Conservation (phyloP, 148 eudicot species). For the Oxyria digyna region DNA sequence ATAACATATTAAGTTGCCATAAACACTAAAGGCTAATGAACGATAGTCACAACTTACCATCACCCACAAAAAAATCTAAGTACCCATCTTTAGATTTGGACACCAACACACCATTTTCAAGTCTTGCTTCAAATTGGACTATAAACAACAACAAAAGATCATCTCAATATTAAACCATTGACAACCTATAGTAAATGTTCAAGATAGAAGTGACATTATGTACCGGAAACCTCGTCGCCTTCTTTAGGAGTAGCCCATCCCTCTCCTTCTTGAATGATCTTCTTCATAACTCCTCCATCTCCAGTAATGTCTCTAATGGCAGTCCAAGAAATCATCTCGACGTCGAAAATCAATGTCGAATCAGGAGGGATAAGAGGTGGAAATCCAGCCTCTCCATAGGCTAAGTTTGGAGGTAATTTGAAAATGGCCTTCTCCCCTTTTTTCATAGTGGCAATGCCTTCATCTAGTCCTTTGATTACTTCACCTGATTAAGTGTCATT, state of each 20-base stretch:
- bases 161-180: background rate
- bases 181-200: background rate
- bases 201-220: background rate
- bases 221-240: conserved; percentile 48
- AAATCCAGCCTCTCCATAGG: conserved; percentile 44
- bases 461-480: conserved; percentile 52
- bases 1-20: background rate
- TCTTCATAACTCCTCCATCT: conserved; percentile 57
- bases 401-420: conserved; percentile 40
- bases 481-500: conserved; percentile 19
- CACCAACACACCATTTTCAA: conserved; percentile 31
- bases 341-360: conserved; percentile 41
- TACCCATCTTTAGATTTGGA: conserved; percentile 20
- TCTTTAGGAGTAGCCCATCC: conserved; percentile 53
- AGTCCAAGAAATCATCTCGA: conserved; percentile 49
- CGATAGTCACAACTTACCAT: conserved; percentile 20
- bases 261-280: conserved; percentile 34
- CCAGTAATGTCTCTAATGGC: conserved; percentile 37
- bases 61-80: conserved; percentile 22
- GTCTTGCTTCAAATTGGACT: conserved; percentile 41
- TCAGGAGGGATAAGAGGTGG: conserved; percentile 44
- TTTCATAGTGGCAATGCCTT: conserved; percentile 52
- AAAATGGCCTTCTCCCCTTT: conserved; percentile 50
- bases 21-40: background rate
- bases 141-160: background rate